phyloP scores from a whole-genome alignment of 805 yeast genomes.

The Suhomyces sp. region DNA sequence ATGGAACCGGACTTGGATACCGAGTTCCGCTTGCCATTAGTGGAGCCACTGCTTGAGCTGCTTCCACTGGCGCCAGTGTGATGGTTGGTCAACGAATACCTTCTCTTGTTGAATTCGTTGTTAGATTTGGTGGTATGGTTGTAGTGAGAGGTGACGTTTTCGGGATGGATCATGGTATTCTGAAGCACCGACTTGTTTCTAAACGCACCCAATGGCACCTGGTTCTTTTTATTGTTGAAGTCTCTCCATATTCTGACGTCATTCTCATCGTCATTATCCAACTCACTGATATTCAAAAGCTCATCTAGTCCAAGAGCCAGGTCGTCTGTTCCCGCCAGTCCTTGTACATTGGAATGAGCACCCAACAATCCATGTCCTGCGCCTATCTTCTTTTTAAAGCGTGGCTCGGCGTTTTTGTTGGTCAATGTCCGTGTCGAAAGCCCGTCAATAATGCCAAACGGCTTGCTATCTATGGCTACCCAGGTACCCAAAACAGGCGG shows the following conservation, averaged over 20 bases:
- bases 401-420: conserved; percentile 12
- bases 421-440: conserved; percentile 76
- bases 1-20: conserved; percentile 3
- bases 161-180: conserved; percentile 22
- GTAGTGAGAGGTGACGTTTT: conserved; percentile 21
- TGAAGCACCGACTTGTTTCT: conserved; percentile 59
- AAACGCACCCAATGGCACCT: conserved; percentile 85
- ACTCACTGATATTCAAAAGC: conserved; percentile 79
- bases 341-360: conserved; percentile 1
- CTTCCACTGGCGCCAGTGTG: conserved; percentile 3
- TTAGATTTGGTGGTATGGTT: conserved; percentile 26
- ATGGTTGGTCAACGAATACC: conserved; percentile 18
- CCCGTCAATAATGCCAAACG: conserved; percentile 94
- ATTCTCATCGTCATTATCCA: conserved; percentile 68
- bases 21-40: conserved; percentile 5
- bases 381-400: conserved; percentile 11
- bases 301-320: conserved; percentile 64
- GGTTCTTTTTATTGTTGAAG: conserved; percentile 41
- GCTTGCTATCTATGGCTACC: conserved; percentile 74
- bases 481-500: conserved; percentile 95
- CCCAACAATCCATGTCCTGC: background rate
- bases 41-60: background rate
- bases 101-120: conserved; percentile 24
- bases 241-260: conserved; percentile 49
- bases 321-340: conserved; percentile 22